Evolutionary conservation across 225 moss, liverwort and hornwort species (phyloP).

Genomic region (Ulota crispa): DNA sequence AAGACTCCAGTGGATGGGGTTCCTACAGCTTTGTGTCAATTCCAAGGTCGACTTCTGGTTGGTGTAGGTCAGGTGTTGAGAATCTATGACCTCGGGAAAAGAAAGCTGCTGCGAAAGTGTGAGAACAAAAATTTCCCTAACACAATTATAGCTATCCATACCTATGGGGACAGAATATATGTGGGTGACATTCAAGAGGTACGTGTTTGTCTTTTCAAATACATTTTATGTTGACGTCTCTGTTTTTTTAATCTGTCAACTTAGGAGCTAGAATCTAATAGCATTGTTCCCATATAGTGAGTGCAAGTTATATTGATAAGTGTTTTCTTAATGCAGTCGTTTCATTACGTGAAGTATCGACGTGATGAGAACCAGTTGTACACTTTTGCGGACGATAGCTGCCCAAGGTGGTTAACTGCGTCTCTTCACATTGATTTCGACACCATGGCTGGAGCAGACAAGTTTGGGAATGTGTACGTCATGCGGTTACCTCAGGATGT

Average conservation of each 20-base stretch:
- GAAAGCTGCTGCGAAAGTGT: conserved; percentile 93
- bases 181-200: conserved; percentile 99
- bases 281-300: conserved; percentile 2
- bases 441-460: conserved; percentile 97
- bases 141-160: conserved; percentile 95
- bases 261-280: neutral
- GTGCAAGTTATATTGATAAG: conserved; percentile 12
- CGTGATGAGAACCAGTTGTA: conserved; percentile 98
- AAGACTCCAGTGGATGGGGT: conserved; percentile 99
- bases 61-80: conserved; percentile 94
- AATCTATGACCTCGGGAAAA: conserved; percentile 95
- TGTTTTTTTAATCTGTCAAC: neutral
- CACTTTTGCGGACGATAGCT: conserved; percentile 98
- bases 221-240: neutral
- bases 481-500: conserved; percentile 98
- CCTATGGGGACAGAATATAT: conserved; percentile 96
- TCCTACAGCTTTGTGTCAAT: conserved; percentile 93
- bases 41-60: conserved; percentile 96
- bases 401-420: conserved; percentile 97
- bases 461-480: conserved; percentile 97
- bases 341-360: conserved; percentile 98
- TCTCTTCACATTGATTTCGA: conserved; percentile 98
- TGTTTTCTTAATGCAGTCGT: conserved; percentile 61
- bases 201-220: neutral
- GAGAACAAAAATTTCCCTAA: conserved; percentile 99